Conservation (phyloP, 1,284 basidiomycete species). For the Sparassis latifolia region DNA sequence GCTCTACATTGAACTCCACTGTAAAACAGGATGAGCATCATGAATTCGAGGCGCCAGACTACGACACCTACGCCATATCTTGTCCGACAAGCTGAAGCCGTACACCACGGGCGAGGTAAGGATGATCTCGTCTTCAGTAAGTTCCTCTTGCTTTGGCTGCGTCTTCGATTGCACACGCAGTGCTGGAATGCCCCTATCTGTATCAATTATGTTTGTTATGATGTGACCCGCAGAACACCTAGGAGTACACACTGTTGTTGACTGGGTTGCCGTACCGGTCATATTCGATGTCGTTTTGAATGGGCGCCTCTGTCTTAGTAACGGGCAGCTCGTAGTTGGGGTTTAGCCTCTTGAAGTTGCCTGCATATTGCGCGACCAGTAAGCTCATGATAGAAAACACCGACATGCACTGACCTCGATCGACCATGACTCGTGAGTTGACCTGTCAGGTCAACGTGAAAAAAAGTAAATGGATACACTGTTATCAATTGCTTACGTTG, state of each 20-base stretch:
- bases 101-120: conserved; percentile 48
- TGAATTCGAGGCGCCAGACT: background rate
- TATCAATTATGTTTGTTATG: too few species aligned
- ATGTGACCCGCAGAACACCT: too few species aligned
- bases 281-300: background rate
- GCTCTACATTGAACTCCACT: conserved; percentile 53
- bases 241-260: background rate
- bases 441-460: conserved; percentile 10
- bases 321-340: conserved; percentile 38
- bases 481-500: conserved; percentile 31
- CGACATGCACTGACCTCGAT: conserved; percentile 31
- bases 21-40: background rate
- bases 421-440: conserved; percentile 45
- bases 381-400: background rate
- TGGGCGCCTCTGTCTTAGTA: conserved; percentile 7
- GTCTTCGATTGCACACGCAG: conserved; percentile 7
- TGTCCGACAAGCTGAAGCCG: conserved; percentile 53
- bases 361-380: conserved; percentile 11
- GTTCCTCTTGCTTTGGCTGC: conserved; percentile 20
- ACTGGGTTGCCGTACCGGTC: background rate
- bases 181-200: conserved; percentile 12
- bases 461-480: background rate
- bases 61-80: conserved; percentile 45
- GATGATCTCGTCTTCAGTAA: conserved; percentile 47
- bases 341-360: conserved; percentile 42